Conservation (phyloP, 768 basidiomycete species). For the Suillus subalutaceus region DNA sequence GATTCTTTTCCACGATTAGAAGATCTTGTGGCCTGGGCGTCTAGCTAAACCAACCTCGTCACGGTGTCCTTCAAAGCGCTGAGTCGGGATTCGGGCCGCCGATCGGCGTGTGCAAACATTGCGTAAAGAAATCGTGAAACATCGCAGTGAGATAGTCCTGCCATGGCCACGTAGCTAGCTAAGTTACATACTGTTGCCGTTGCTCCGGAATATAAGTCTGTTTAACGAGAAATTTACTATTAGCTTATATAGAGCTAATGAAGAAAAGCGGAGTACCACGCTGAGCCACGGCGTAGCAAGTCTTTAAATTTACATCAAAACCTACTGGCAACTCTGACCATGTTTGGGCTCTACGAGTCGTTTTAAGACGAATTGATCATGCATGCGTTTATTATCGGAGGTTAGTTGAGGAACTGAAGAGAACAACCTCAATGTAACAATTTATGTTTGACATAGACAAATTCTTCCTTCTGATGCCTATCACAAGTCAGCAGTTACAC, state of each 20-base stretch:
- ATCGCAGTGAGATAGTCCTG: too few species aligned
- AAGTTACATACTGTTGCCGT: too few species aligned
- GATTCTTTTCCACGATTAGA: background rate
- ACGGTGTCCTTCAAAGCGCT: too few species aligned
- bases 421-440: background rate
- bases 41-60: too few species aligned
- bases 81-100: too few species aligned
- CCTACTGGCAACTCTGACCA: background rate
- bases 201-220: too few species aligned
- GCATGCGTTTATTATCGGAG: background rate
- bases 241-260: too few species aligned
- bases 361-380: background rate
- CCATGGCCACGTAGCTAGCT: too few species aligned
- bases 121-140: too few species aligned
- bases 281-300: background rate
- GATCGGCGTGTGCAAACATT: background rate
- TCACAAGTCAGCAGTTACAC: background rate
- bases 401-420: background rate
- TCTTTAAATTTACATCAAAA: background rate
- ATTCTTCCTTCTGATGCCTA: background rate
- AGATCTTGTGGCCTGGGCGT: background rate
- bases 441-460: background rate
- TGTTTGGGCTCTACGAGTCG: background rate
- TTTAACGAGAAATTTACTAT: too few species aligned
- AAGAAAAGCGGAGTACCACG: too few species aligned